Percentiles rank a stretch among this genome's conserved stretches.
phyloP scores from a whole-genome alignment of 345 rosid genomes.

The Excoecaria cochinchinensis region DNA sequence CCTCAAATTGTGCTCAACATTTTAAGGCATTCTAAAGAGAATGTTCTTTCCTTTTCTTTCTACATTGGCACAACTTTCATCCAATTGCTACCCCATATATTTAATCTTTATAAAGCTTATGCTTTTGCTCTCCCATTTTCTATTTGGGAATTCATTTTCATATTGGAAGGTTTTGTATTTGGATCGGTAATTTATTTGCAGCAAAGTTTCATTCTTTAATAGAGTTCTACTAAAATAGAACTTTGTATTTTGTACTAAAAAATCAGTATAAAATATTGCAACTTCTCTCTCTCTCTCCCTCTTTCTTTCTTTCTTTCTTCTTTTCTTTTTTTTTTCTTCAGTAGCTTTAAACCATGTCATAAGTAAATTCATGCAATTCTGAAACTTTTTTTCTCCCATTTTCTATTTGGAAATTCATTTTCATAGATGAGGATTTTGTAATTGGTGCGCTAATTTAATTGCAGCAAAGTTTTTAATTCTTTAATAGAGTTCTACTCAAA shows the following conservation, averaged over 20 bases:
- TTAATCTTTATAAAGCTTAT: slow-evolving; percentile 4
- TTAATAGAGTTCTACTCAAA: background rate
- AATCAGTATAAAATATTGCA: too few relatives aligned
- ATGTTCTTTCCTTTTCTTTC: background rate
- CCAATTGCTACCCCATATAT: background rate
- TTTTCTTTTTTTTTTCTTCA: too few relatives aligned
- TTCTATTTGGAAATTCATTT: background rate
- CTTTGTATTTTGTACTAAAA: too few relatives aligned
- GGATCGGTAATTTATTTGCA: background rate
- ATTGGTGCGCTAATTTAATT: background rate
- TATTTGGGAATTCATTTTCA: background rate
- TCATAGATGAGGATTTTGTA: background rate
- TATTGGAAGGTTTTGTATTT: background rate
- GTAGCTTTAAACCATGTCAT: too few relatives aligned
- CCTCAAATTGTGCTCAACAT: slow-evolving; percentile 20
- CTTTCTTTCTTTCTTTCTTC: too few relatives aligned
- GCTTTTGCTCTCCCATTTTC: background rate
- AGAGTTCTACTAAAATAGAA: too few relatives aligned
- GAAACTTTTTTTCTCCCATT: background rate
- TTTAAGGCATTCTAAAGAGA: slow-evolving; percentile 11
- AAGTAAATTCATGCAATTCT: too few relatives aligned
- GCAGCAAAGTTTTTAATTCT: background rate
- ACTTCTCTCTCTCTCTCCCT: too few relatives aligned
- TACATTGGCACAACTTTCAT: slow-evolving; percentile 11
- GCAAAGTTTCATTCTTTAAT: background rate